phyloP scores from a whole-genome alignment of 108 stramenopile species.

The Nitzschia sp. region DNA sequence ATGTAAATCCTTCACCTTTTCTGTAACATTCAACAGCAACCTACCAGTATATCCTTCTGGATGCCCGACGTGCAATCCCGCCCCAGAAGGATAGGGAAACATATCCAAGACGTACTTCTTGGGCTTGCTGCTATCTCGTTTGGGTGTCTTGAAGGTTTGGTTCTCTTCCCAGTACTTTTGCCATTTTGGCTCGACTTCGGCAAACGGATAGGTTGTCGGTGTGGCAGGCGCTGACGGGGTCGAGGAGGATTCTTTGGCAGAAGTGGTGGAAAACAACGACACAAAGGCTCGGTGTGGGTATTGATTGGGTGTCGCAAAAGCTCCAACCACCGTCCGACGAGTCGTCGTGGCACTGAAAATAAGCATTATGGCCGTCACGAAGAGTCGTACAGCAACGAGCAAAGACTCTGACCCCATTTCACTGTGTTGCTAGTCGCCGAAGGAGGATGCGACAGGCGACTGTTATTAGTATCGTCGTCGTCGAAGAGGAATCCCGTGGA shows the following conservation, averaged over 20 bases:
- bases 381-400: not conserved
- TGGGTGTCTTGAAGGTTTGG: slow-evolving; percentile 80
- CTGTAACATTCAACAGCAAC: not conserved
- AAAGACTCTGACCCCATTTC: not conserved
- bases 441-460: too few species aligned
- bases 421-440: too few species aligned
- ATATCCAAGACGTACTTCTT: slow-evolving; percentile 98
- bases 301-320: not conserved
- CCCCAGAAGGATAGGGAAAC: slow-evolving; percentile 99
- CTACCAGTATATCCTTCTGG: slow-evolving; percentile 94
- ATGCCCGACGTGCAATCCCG: slow-evolving; percentile 97
- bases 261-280: slow-evolving; percentile 2
- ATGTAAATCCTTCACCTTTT: too few species aligned
- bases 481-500: too few species aligned
- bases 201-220: slow-evolving; percentile 61
- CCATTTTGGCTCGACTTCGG: slow-evolving; percentile 86
- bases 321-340: not conserved
- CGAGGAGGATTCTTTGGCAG: not conserved
- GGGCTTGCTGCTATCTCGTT: slow-evolving; percentile 59
- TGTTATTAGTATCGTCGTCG: too few species aligned
- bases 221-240: not conserved
- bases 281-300: not conserved
- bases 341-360: not conserved
- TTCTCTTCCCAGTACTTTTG: slow-evolving; percentile 85
- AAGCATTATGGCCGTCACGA: not conserved